These are phyloP conservation scores for Syncephalastrum racemosum DNA, from an alignment of 371 early-diverging fungal species.

Conservation along the genomic window DNA sequence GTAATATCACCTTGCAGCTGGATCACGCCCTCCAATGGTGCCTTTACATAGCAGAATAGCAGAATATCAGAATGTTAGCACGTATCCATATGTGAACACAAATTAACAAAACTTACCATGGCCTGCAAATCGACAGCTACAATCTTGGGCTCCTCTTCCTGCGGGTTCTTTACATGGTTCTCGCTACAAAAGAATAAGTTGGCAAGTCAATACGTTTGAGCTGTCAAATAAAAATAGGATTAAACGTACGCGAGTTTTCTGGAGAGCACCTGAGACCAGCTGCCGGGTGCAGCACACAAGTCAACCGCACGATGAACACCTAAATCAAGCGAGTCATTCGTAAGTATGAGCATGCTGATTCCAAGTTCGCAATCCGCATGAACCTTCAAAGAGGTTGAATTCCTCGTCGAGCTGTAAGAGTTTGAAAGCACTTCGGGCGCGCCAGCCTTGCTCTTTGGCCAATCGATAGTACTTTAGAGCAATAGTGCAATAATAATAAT, in stretches of 20 bases:
- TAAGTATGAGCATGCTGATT: neutral
- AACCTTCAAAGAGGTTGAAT: slow-evolving; percentile 79
- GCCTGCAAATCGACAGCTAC: slow-evolving; percentile 98
- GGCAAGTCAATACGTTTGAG: too few species aligned
- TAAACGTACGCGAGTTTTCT: slow-evolving; percentile 59
- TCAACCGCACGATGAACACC: slow-evolving; percentile 94
- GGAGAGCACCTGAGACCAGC: slow-evolving; percentile 98
- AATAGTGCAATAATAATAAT: too few species aligned
- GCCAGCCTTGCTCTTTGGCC: slow-evolving; percentile 97
- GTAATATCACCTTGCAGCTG: slow-evolving; percentile 99
- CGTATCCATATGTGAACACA: neutral
- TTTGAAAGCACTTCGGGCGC: slow-evolving; percentile 98
- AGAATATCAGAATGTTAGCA: too few species aligned
- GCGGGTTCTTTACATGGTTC: slow-evolving; percentile 55
- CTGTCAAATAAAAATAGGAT: neutral
- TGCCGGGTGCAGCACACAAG: slow-evolving; percentile 99
- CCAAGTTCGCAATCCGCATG: neutral
- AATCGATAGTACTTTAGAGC: slow-evolving; percentile 82
- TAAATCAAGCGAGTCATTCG: slow-evolving; percentile 17
- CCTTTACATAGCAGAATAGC: slow-evolving; percentile 54
- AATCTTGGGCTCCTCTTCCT: slow-evolving; percentile 69
- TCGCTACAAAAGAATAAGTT: slow-evolving; percentile 38
- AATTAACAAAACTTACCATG: slow-evolving; percentile 73
- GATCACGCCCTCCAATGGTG: slow-evolving; percentile 92
- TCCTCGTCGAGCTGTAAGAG: slow-evolving; percentile 94